phyloP scores from a whole-genome alignment of 2,329 filamentous ascomycete genomes.

The Chaetomium olivaceum region DNA sequence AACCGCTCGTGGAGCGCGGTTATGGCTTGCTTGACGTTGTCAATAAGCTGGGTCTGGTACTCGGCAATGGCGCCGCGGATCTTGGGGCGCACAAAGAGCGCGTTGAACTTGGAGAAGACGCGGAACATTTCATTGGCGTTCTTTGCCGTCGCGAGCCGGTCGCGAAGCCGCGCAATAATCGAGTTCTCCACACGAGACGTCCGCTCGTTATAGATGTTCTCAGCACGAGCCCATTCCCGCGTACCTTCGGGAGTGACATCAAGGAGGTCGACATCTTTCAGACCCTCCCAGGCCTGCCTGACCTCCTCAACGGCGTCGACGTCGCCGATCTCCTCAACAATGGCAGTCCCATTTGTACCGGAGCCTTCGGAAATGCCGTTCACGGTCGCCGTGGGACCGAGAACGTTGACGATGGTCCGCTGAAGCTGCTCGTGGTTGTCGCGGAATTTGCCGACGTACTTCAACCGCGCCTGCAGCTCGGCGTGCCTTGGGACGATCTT shows the following conservation, averaged over 20 bases:
- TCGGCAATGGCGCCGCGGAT: constrained; percentile 97
- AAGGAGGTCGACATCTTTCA: constrained; percentile 92
- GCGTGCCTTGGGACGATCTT: constrained; percentile 88
- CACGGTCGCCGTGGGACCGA: constrained; percentile 70
- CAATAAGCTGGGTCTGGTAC: constrained; percentile 96
- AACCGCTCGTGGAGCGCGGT: constrained; percentile 91
- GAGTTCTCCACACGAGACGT: constrained; percentile 98
- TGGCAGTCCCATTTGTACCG: constrained; percentile 60
- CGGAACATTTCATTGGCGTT: constrained; percentile 99
- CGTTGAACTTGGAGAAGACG: constrained; percentile 99
- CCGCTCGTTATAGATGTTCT: constrained; percentile 95
- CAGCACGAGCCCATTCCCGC: constrained; percentile 86
- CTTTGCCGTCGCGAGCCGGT: constrained; percentile 91
- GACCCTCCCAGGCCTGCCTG: constrained; percentile 85
- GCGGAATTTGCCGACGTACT: constrained; percentile 91
- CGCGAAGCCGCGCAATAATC: constrained; percentile 90
- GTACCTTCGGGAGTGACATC: constrained; percentile 91
- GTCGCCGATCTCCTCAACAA: constrained; percentile 93
- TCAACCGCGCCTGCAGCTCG: constrained; percentile 85
- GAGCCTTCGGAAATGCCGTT: constrained; percentile 54
- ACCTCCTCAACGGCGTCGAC: constrained; percentile 97
- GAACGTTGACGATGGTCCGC: constrained; percentile 93
- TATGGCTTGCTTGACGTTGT: constrained; percentile 97
- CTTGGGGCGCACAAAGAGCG: constrained; percentile 96
- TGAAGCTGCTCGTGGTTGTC: constrained; percentile 98